Conservation (phyloP, 2,329 filamentous ascomycete genomes). For the Alternaria sp. region DNA sequence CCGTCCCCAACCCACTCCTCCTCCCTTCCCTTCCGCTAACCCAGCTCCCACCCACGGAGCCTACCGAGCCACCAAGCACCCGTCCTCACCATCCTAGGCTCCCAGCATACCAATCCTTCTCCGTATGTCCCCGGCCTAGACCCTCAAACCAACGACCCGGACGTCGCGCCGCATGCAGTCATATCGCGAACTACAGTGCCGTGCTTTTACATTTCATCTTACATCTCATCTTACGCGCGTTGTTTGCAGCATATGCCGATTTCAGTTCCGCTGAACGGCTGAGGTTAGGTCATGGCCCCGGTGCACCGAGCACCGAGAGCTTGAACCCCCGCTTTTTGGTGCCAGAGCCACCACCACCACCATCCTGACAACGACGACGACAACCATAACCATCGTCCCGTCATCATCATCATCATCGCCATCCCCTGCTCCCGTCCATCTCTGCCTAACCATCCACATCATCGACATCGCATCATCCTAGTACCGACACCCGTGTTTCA, state of each 20-base stretch:
- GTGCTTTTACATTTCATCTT: neutral
- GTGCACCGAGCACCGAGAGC: no score
- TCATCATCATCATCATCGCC: neutral
- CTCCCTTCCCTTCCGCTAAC: neutral
- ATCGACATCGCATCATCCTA: neutral
- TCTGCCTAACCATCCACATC: neutral
- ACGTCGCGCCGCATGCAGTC: neutral
- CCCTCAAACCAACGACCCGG: neutral
- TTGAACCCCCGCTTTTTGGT: no score
- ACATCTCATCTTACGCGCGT: neutral
- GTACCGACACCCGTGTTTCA: neutral
- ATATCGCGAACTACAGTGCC: neutral
- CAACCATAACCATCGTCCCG: rapidly evolving
- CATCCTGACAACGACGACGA: neutral
- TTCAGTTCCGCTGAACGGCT: neutral
- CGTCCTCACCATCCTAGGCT: no score
- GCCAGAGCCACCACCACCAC: neutral
- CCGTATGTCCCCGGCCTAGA: neutral
- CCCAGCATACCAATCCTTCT: neutral
- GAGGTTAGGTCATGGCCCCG: no score
- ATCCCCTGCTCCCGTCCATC: neutral
- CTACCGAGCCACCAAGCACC: neutral
- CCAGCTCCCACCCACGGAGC: neutral
- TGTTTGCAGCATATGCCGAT: neutral
- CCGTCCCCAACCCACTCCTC: neutral